Conservation (phyloP, 768 basidiomycete species). For the Dacryopinax primogenitus region DNA sequence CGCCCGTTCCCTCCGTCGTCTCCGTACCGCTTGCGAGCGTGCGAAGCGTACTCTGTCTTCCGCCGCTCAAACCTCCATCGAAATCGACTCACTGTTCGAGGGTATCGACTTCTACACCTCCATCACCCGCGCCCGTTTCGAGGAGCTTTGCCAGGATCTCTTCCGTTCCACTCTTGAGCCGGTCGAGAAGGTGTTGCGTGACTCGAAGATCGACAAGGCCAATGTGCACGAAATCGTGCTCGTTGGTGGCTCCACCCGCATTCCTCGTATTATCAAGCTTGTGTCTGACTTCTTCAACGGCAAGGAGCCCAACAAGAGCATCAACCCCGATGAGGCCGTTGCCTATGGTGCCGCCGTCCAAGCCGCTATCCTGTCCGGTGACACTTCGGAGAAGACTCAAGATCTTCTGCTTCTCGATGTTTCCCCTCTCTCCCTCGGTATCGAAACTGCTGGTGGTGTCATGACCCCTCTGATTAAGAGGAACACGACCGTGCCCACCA, state of each 20-base stretch:
- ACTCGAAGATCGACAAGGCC: constrained; percentile 42
- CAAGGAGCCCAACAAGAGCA: constrained; percentile 51
- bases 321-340: constrained; percentile 65
- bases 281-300: constrained; percentile 54
- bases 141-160: constrained; percentile 35
- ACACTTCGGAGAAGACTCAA: constrained; percentile 96
- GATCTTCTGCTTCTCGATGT: constrained; percentile 74
- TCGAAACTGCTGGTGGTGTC: constrained; percentile 98
- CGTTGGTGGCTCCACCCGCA: constrained; percentile 40
- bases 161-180: constrained; percentile 36
- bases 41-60: constrained; percentile 42
- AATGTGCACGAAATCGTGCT: constrained; percentile 39
- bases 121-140: constrained; percentile 41
- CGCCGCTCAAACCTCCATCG: constrained; percentile 40
- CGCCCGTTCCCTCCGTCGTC: constrained; percentile 36
- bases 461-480: constrained; percentile 98
- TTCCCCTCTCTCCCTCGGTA: constrained; percentile 50
- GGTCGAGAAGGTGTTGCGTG: constrained; percentile 42
- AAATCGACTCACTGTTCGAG: constrained; percentile 44
- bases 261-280: constrained; percentile 46
- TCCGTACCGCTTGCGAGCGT: constrained; percentile 38
- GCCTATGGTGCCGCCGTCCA: constrained; percentile 88
- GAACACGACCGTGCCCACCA: constrained; percentile 96
- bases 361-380: constrained; percentile 93
- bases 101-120: constrained; percentile 45